A percentile compares a stretch with the other conserved stretches of the same genome.
phyloP scores from a whole-genome alignment of 2,329 filamentous ascomycete genomes.

The Botrytis byssoidea region DNA sequence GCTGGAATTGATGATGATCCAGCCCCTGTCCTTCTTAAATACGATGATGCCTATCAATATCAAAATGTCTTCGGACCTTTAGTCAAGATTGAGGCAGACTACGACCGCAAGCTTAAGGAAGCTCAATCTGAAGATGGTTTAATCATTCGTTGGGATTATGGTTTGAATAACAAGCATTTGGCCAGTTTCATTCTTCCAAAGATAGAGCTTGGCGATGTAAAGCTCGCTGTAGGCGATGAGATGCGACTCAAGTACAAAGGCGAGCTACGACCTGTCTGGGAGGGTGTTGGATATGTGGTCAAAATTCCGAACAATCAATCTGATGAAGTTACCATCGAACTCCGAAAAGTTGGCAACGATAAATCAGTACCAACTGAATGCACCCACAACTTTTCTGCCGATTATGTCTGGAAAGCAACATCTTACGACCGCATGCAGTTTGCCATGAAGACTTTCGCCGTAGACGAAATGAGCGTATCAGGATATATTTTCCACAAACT shows the following conservation, averaged over 20 bases:
- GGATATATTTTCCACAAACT: constrained; percentile 98
- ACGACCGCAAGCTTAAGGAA: constrained; percentile 98
- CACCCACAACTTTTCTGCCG: constrained; percentile 95
- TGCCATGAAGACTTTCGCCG: constrained; percentile 98
- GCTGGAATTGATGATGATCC: constrained; percentile 93
- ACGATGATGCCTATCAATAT: constrained; percentile 97
- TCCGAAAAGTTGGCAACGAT: constrained; percentile 92
- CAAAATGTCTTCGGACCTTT: constrained; percentile 98
- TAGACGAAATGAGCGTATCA: constrained; percentile 97
- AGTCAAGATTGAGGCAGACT: constrained; percentile 98
- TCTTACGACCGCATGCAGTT: constrained; percentile 99
- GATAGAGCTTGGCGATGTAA: constrained; percentile 95
- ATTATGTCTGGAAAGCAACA: constrained; percentile 99
- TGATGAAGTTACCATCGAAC: constrained; percentile 92
- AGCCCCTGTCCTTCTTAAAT: constrained; percentile 84
- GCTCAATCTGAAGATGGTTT: constrained; percentile 96
- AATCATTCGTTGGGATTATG: constrained; percentile 89
- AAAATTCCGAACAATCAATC: constrained; percentile 99
- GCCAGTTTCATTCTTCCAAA: constrained; percentile 96
- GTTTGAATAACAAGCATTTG: constrained; percentile 94
- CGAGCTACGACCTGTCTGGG: constrained; percentile 88
- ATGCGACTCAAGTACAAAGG: constrained; percentile 98
- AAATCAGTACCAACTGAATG: constrained; percentile 95
- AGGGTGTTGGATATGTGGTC: constrained; percentile 97
- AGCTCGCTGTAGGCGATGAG: constrained; percentile 95